A percentile compares a stretch with the other conserved stretches of the same genome.
These are phyloP conservation scores for Chalaropsis ovoidea DNA, from an alignment of 2,329 filamentous ascomycete genomes.

Conservation along the genomic window DNA sequence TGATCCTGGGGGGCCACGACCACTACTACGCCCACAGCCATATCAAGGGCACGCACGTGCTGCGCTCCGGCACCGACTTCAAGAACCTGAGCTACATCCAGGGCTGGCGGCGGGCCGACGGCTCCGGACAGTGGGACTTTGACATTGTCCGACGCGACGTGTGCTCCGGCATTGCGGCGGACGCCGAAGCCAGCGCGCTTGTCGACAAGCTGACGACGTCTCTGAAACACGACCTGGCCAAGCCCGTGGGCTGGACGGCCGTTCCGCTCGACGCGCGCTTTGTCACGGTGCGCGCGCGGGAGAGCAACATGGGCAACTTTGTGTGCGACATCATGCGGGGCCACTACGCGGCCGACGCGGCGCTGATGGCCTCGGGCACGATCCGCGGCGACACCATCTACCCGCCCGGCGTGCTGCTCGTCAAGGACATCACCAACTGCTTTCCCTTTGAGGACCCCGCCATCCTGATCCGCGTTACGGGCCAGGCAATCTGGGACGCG, in stretches of 20 bases:
- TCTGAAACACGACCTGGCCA: constrained; percentile 66
- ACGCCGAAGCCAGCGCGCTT: constrained; percentile 28
- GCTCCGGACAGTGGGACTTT: constrained; percentile 56
- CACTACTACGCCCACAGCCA: constrained; percentile 74
- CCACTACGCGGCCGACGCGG: constrained; percentile 71
- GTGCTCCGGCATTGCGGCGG: constrained; percentile 49
- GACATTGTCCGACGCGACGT: constrained; percentile 67
- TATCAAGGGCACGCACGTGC: constrained; percentile 68
- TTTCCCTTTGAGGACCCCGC: constrained; percentile 91
- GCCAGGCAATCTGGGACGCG: constrained; percentile 64
- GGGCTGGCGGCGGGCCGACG: constrained; percentile 42
- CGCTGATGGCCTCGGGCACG: constrained; percentile 74
- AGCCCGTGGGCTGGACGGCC: constrained; percentile 72
- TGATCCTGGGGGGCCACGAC: constrained; percentile 81
- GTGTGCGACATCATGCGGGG: constrained; percentile 84
- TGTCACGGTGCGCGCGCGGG: constrained; percentile 62
- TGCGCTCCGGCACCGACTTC: constrained; percentile 86
- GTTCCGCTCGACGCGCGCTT: constrained; percentile 79
- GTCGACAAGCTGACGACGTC: constrained; percentile 53
- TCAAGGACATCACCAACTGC: constrained; percentile 78
- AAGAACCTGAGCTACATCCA: constrained; percentile 87
- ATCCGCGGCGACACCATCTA: constrained; percentile 85
- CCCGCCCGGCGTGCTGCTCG: constrained; percentile 61
- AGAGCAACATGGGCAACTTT: constrained; percentile 84
- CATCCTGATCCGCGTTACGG: constrained; percentile 62